Evolutionary conservation across 257 asterid genomes (phyloP).

Genomic region (Plantago major): DNA sequence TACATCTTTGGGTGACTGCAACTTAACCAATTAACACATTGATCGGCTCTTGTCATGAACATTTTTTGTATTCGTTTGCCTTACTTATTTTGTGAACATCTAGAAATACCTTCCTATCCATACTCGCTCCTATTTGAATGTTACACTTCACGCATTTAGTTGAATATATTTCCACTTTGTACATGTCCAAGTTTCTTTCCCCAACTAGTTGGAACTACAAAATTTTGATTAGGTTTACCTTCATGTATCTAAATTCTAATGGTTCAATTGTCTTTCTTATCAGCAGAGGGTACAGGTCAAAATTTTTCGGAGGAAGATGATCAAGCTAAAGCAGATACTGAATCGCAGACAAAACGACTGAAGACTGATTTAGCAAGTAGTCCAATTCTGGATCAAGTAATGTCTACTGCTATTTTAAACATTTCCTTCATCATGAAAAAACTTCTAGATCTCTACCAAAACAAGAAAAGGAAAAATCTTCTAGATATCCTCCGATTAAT

Average conservation of each 20-base stretch:
- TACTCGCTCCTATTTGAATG: neutral
- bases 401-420: conserved; percentile 4
- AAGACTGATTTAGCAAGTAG: conserved; percentile 20
- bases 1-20: too few species aligned
- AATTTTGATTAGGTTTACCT: conserved; percentile 7
- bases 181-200: neutral
- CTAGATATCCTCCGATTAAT: conserved; percentile 13
- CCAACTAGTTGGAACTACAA: neutral
- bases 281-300: conserved; percentile 43
- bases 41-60: too few species aligned
- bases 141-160: neutral
- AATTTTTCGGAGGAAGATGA: conserved; percentile 29
- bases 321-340: conserved; percentile 18
- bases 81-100: too few species aligned
- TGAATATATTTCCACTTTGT: neutral
- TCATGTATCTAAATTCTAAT: neutral
- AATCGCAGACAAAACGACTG: conserved; percentile 24
- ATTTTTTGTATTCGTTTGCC: too few species aligned
- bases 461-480: neutral
- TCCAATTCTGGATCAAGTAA: conserved; percentile 32
- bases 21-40: too few species aligned
- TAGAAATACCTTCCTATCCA: neutral
- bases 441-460: neutral
- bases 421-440: neutral
- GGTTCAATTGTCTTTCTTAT: neutral